Base-by-base conservation (phyloP, 139 green algal genomes). In the Chlorella ohadii region DNA sequence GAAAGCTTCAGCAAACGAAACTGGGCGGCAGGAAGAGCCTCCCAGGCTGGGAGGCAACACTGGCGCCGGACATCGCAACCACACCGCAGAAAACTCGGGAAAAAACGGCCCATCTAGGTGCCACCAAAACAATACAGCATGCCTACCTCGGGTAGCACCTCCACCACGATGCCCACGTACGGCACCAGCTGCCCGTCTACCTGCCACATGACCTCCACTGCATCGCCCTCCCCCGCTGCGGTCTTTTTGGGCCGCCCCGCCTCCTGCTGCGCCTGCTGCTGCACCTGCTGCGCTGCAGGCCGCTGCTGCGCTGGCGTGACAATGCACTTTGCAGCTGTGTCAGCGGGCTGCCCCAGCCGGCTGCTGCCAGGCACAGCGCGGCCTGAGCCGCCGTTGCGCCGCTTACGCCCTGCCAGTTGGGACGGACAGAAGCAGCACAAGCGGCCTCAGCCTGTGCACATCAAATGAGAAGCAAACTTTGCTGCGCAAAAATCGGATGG, bases 171-270 rank as follows among this genome's bases (percentile, higher is more conserved):
- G 68, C 68, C 68, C 13, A 31, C 12, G 68, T 75, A 75, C 0
- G 68, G 68, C 33, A 55, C 68, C 36, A 75, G 68, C 5, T 25
- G 36, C 7, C 0, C 15, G 5, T 39, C 64, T 17, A 34, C 19
- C 65, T 65, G 1, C 65, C 65, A 84, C 66, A 77, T 47, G 33
- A 84, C 78, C 65, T 65, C 64, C 38, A 83, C 77, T 17, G 38
- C 38, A 47, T 83, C 38, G 3, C 77, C 55, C 31, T 51, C 19
- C 7, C 33, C 20, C 36, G 72, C 22, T 22, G 23, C 34, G 5
- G 57, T 12, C 75, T 25, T 44, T 22, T 12, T 19, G 23, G 36
- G 31, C 75, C 36, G 57, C 23, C 17, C 75, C 36, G 57, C 23
- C 25, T 47, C 17, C 51, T 65, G 68, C 36, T 20, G n/a, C 15